A percentile compares a stretch with the other conserved stretches of the same genome.
Evolutionary conservation across 495 filamentous ascomycete species (phyloP).

Genomic region (Cetradonia linearis): DNA sequence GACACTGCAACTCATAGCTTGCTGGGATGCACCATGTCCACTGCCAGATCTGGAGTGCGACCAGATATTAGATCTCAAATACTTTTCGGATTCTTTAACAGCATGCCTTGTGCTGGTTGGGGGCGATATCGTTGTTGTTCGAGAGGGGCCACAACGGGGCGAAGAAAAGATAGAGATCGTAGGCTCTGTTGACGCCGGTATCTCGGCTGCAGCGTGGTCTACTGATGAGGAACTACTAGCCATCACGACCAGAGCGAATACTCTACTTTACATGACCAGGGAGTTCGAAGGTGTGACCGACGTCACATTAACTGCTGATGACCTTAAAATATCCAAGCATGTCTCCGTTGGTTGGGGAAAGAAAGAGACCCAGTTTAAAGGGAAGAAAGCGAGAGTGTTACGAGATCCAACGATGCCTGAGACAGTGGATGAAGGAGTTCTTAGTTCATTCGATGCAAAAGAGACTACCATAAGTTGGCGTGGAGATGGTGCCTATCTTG

Average conservation of each 20-base stretch:
- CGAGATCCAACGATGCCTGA: constrained; percentile 92
- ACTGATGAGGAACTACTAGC: constrained; percentile 87
- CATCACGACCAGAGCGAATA: constrained; percentile 66
- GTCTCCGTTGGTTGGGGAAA: constrained; percentile 99
- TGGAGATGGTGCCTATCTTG: constrained; percentile 86
- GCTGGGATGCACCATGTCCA: constrained; percentile 76
- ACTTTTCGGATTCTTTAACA: constrained; percentile 67
- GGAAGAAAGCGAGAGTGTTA: constrained; percentile 79
- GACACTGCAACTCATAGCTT: constrained; percentile 50
- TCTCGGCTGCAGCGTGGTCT: constrained; percentile 84
- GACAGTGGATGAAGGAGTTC: constrained; percentile 71
- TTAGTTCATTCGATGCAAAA: constrained; percentile 61
- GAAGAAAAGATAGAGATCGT: constrained; percentile 84
- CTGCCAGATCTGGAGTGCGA: constrained; percentile 60
- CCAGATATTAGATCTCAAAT: constrained; percentile 63
- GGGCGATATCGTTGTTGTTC: constrained; percentile 79
- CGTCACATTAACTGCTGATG: constrained; percentile 57
- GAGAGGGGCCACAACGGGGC: constrained; percentile 58
- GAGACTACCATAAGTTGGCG: constrained; percentile 76
- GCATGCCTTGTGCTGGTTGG: constrained; percentile 77
- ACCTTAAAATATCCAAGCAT: constrained; percentile 82
- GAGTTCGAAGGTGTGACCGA: constrained; percentile 75
- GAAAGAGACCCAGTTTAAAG: constrained; percentile 94
- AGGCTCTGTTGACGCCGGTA: constrained; percentile 84
- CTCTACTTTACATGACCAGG: constrained; percentile 84